Evolutionary conservation across 805 yeast genomes (phyloP).

Genomic region (Pichia phayaonensis): DNA sequence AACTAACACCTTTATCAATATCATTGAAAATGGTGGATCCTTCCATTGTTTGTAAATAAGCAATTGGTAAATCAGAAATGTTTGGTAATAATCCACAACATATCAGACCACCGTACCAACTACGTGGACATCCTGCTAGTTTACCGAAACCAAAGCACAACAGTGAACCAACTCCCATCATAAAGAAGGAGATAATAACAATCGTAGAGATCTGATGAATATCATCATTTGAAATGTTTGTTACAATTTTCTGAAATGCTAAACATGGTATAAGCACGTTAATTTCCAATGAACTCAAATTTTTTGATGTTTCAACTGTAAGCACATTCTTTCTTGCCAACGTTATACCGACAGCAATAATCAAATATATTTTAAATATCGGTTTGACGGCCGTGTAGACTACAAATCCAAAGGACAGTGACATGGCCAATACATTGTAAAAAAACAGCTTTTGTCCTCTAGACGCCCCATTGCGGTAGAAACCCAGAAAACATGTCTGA

Average conservation of each 20-base stretch:
- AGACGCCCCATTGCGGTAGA: no score
- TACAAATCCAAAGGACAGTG: conserved; percentile 44
- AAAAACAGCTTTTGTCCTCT: no score
- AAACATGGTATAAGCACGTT: conserved; percentile 68
- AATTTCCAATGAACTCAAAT: conserved; percentile 61
- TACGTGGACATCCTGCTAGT: conserved; percentile 49
- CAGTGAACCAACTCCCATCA: conserved; percentile 24
- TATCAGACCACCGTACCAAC: conserved; percentile 66
- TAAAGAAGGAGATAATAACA: conserved; percentile 39
- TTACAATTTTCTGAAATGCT: conserved; percentile 64
- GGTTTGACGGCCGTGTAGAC: conserved; percentile 80
- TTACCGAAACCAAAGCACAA: conserved; percentile 33
- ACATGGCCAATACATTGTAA: neutral
- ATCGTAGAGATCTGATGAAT: conserved; percentile 64
- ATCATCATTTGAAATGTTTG: conserved; percentile 56
- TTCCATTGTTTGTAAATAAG: conserved; percentile 68
- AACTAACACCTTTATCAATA: conserved; percentile 73
- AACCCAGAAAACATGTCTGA: no score
- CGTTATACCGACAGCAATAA: conserved; percentile 56
- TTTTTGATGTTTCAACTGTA: conserved; percentile 59
- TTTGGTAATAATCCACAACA: conserved; percentile 73
- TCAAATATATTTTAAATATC: conserved; percentile 69
- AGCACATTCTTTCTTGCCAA: conserved; percentile 57
- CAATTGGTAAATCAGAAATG: conserved; percentile 77
- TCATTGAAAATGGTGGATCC: conserved; percentile 51